phyloP scores from a whole-genome alignment of 2,329 filamentous ascomycete genomes.

The Polytolypa hystricis region DNA sequence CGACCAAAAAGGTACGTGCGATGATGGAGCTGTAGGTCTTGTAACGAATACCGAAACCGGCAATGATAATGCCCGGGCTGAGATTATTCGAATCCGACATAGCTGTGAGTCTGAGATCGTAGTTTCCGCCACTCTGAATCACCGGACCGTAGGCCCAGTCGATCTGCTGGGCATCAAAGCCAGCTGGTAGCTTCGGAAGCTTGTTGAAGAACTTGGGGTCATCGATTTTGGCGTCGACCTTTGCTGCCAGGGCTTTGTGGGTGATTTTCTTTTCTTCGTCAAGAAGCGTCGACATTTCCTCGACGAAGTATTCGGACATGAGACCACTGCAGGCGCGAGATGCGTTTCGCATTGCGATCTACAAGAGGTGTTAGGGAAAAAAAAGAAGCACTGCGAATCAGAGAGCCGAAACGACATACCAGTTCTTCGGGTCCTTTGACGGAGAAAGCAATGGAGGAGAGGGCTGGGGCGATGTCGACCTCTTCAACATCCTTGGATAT shows the following conservation, averaged over 20 bases:
- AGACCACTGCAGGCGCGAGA: conserved; percentile 88
- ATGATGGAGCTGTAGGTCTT: conserved; percentile 92
- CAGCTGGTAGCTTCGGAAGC: conserved; percentile 67
- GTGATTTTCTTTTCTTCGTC: conserved; percentile 97
- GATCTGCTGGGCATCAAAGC: conserved; percentile 78
- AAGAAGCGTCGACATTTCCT: conserved; percentile 93
- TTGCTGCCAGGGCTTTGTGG: conserved; percentile 73
- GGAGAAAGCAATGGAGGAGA: conserved; percentile 75
- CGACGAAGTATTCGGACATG: conserved; percentile 93
- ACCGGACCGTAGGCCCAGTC: conserved; percentile 90
- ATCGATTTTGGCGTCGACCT: conserved; percentile 83
- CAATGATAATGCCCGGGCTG: conserved; percentile 87
- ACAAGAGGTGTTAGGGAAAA: conserved; percentile 9
- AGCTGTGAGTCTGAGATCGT: conserved; percentile 71
- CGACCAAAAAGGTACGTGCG: conserved; percentile 87
- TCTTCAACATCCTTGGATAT: conserved; percentile 78
- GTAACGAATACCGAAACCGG: conserved; percentile 83
- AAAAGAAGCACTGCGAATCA: conserved; percentile 3
- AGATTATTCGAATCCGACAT: conserved; percentile 73
- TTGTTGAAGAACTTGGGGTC: conserved; percentile 87
- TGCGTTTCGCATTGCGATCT: conserved; percentile 84
- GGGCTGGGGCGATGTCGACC: conserved; percentile 69
- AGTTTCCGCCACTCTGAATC: conserved; percentile 91
- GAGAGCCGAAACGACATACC: conserved; percentile 30
- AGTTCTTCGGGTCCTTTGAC: conserved; percentile 93